Conservation (phyloP, 1,284 basidiomycete genomes). For the Gomphus bonarii region DNA sequence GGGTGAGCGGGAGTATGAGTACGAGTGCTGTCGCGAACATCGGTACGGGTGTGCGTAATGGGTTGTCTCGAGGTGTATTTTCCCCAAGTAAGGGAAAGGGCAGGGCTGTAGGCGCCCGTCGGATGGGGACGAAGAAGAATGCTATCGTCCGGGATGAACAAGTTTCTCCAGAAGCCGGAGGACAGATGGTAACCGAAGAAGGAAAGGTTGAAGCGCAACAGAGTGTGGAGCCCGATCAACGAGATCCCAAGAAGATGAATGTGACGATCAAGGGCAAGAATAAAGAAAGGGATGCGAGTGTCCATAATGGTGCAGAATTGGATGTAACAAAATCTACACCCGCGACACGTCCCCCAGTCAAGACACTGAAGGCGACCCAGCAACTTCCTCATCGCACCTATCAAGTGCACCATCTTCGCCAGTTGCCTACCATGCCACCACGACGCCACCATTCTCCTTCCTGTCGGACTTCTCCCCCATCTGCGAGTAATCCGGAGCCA, state of each 20-base stretch:
- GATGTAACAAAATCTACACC: not conserved
- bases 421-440: constrained; percentile 6
- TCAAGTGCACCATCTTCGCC: constrained; percentile 1
- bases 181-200: not conserved
- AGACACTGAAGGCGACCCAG: not conserved
- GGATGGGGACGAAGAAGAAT: no score
- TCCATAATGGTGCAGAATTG: not conserved
- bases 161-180: not conserved
- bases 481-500: no score
- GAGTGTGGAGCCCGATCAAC: no score
- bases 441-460: not conserved
- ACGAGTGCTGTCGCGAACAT: not conserved
- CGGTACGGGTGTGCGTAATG: not conserved
- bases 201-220: no score
- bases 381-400: not conserved
- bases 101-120: no score
- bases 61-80: not conserved
- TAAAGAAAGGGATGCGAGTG: not conserved
- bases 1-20: not conserved
- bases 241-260: no score
- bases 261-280: not conserved
- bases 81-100: not conserved
- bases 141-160: no score
- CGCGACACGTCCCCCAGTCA: not conserved
- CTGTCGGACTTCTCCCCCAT: not conserved